Evolutionary conservation across 441 rosid genomes (phyloP), one percentile per base, ranked within the genome.

Genomic region (Populus hybrid): DNA sequence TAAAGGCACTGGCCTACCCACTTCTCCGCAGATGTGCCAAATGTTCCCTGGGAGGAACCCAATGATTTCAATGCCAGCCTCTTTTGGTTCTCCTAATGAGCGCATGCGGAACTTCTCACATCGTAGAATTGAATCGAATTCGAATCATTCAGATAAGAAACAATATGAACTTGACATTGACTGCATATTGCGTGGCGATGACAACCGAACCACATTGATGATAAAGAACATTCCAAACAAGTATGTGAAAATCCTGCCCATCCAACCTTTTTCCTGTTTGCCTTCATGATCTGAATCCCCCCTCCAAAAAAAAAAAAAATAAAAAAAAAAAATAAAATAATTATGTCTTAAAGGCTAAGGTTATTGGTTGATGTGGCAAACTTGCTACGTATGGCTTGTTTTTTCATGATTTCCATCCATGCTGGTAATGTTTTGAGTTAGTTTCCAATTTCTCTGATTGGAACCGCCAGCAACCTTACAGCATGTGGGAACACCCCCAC

Each of bases 221-320:
- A 87, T 92, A 74, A 92, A 92, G 87, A 92, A 91, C 75, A 92
- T 92, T 83, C 97, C 97, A 67, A 92, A 92, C 87, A 92, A 92
- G 94, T 92, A 88, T 23, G 91, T 35, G 64, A 19, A 72, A 69
- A 64, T 28, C 69, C 40, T 35, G 42, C 23, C 73, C 6, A 67
- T 21, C 14, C 66, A 63, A 63, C 12, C 28, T 3, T 23, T 63
- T 63, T 63, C 18, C 6, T 26, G 7, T 21, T 9, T 36, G 14
- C 24, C 26, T 65, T 23, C 9, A 46, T 72, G 3, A 53, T 68
- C 32, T 67, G 35, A 14, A 19, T 67, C 16, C 11, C 19, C 23
- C 36, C 36, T 7, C 8, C 19, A 3, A 3, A 28, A 8, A 26
- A 28, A 8, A 26, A 28, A 8, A 26, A 23, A 34, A 32, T n/a